These are phyloP conservation scores for Diddensiella caesifluorescens DNA, from an alignment of 805 yeast species.

Conservation along the genomic window DNA sequence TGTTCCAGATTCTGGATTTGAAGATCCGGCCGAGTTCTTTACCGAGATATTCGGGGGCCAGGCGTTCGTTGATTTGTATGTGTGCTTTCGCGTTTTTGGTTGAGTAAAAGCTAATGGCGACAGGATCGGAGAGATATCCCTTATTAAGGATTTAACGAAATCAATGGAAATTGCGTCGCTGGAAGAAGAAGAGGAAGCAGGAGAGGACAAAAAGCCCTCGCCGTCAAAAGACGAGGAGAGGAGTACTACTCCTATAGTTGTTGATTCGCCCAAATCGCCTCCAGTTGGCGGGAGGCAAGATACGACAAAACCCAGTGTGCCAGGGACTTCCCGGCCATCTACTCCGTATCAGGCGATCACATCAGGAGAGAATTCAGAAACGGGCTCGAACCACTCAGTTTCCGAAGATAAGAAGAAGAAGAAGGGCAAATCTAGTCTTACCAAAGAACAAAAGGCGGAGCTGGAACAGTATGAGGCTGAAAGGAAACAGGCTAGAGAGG, in stretches of 20 bases:
- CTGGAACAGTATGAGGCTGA: conserved; percentile 71
- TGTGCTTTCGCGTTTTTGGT: neutral
- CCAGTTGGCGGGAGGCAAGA: neutral
- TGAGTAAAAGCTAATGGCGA: conserved; percentile 25
- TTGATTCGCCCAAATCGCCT: neutral
- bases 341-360: conserved; percentile 11
- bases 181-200: conserved; percentile 39
- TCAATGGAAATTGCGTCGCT: conserved; percentile 47
- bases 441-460: conserved; percentile 45
- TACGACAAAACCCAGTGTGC: neutral
- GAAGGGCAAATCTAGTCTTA: conserved; percentile 24
- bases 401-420: conserved; percentile 29
- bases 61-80: conserved; percentile 58
- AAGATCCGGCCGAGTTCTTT: conserved; percentile 84
- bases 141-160: conserved; percentile 70
- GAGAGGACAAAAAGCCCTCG: conserved; percentile 11
- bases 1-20: conserved; percentile 61
- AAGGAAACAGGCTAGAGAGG: conserved; percentile 58
- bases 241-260: conserved; percentile 2
- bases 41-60: conserved; percentile 86
- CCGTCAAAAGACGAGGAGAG: neutral
- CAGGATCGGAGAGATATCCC: conserved; percentile 75
- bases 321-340: conserved; percentile 1
- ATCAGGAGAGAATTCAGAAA: conserved; percentile 10
- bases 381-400: conserved; percentile 14